Percentiles rank a stretch among this genome's conserved stretches.
Conservation (phyloP, 345 rosid species). For the Aurinia saxatilis region DNA sequence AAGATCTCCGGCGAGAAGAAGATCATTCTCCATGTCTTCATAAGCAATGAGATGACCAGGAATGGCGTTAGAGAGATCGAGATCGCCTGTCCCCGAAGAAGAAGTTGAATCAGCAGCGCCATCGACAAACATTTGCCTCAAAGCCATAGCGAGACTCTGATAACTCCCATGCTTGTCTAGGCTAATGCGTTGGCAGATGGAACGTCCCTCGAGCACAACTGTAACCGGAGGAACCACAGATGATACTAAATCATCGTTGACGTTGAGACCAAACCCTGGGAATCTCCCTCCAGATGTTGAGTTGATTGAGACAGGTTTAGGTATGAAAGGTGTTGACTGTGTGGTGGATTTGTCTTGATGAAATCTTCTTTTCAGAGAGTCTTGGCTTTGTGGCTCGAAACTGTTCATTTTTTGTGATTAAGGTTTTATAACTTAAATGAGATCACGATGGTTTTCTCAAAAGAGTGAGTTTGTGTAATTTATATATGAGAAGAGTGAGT, state of each 20-base stretch:
- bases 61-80: conserved; percentile 71
- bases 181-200: conserved; percentile 80
- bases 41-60: conserved; percentile 82
- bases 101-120: conserved; percentile 21
- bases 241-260: conserved; percentile 61
- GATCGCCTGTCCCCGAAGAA: conserved; percentile 20
- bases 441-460: background rate
- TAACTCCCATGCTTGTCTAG: conserved; percentile 75
- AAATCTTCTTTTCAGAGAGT: conserved; percentile 44
- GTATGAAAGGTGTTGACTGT: conserved; percentile 17
- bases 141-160: conserved; percentile 69
- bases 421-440: background rate
- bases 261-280: conserved; percentile 35
- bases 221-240: conserved; percentile 71
- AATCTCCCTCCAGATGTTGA: conserved; percentile 17
- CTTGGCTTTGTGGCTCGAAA: conserved; percentile 46
- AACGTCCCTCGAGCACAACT: conserved; percentile 81
- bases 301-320: conserved; percentile 28
- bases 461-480: conserved; percentile 23
- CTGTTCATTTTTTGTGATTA: conserved; percentile 31
- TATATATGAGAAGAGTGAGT: background rate
- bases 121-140: conserved; percentile 77
- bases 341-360: conserved; percentile 27
- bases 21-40: conserved; percentile 89
- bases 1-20: conserved; percentile 92